phyloP scores from a whole-genome alignment of 352 stramenopile genomes.

The Pythium sukuiense region DNA sequence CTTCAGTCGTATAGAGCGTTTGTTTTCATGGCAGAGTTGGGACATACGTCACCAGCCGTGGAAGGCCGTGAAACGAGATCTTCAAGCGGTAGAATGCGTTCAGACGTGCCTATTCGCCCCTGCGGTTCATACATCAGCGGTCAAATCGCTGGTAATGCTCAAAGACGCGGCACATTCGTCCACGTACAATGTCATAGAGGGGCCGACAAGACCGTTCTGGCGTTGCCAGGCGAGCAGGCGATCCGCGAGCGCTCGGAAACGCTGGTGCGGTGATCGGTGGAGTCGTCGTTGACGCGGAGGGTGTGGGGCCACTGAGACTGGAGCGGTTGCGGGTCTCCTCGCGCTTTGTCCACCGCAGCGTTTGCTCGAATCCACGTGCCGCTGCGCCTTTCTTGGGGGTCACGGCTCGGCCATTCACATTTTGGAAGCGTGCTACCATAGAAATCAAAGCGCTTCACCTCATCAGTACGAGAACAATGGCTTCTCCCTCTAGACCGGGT shows the following conservation, averaged over 20 bases:
- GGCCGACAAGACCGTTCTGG: constrained; percentile 8
- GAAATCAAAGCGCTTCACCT: background rate
- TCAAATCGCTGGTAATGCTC: background rate
- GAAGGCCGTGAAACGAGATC: constrained; percentile 29
- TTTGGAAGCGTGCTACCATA: background rate
- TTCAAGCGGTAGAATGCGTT: constrained; percentile 23
- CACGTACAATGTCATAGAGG: constrained; percentile 29
- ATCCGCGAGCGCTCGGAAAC: constrained; percentile 9
- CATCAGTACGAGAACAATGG: background rate
- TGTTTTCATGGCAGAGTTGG: background rate
- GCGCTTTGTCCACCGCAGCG: constrained; percentile 47
- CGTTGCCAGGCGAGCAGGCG: background rate
- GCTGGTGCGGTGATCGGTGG: constrained; percentile 2
- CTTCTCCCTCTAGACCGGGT: constrained; percentile 10
- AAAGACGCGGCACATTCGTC: background rate
- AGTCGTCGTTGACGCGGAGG: background rate
- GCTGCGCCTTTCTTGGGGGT: constrained; percentile 35
- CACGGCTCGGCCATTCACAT: background rate
- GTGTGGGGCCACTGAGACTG: background rate
- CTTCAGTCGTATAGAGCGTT: background rate
- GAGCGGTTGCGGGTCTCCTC: constrained; percentile 29
- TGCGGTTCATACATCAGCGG: background rate
- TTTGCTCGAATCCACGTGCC: constrained; percentile 39
- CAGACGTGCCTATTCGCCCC: constrained; percentile 7
- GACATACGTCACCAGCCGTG: constrained; percentile 34